These are phyloP conservation scores for Nemania bipapillata DNA, from an alignment of 2,329 filamentous ascomycete species.

Conservation along the genomic window DNA sequence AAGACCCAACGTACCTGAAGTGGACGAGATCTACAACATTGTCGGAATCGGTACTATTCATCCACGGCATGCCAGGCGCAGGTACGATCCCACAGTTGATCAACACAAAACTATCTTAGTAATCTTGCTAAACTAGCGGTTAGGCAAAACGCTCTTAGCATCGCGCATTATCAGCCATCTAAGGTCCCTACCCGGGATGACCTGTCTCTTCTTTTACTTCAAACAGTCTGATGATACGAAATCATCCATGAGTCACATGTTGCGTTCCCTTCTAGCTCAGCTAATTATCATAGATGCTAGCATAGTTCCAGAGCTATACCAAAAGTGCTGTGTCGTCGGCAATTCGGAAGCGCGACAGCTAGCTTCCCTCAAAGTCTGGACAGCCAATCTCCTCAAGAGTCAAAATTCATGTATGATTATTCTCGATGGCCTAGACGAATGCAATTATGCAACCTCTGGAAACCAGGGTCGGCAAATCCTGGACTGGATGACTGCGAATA, in stretches of 20 bases:
- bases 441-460: neutral
- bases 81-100: constrained; percentile 31
- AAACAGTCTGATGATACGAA: constrained; percentile 26
- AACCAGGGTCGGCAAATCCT: constrained; percentile 12
- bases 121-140: neutral
- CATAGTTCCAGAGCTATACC: neutral
- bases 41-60: constrained; percentile 28
- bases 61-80: constrained; percentile 41
- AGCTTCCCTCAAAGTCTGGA: constrained; percentile 14
- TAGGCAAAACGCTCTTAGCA: constrained; percentile 31
- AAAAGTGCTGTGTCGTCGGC: constrained; percentile 8
- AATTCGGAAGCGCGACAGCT: constrained; percentile 8
- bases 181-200: neutral
- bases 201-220: constrained; percentile 34
- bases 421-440: constrained; percentile 32
- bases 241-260: constrained; percentile 21
- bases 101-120: neutral
- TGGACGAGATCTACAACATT: constrained; percentile 6
- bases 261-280: constrained; percentile 26
- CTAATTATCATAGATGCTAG: constrained; percentile 4
- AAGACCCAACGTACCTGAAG: neutral
- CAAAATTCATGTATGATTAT: constrained; percentile 17
- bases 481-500: constrained; percentile 3
- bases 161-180: constrained; percentile 25
- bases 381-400: constrained; percentile 7